A percentile compares a stretch with the other conserved stretches of the same genome.
Conservation (phyloP, 1,284 basidiomycete genomes). For the Microbotryum lychnidis-dioicae region DNA sequence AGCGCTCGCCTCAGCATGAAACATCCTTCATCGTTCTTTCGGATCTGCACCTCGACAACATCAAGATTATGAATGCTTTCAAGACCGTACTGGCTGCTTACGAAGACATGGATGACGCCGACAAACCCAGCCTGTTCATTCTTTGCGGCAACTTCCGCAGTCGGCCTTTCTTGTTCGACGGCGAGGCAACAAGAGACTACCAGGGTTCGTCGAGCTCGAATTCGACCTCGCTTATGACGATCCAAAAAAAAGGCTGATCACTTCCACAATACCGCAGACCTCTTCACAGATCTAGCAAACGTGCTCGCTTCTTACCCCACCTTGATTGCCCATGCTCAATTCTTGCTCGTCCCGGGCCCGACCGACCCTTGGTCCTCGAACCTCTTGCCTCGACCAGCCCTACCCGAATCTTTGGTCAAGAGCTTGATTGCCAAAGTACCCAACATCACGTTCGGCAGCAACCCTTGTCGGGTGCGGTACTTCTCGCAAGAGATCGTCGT, state of each 20-base stretch:
- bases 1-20: conserved; percentile 35
- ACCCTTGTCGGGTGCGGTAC: conserved; percentile 91
- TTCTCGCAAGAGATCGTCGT: conserved; percentile 94
- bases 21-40: conserved; percentile 87
- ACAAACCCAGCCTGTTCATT: conserved; percentile 54
- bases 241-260: background rate
- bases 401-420: conserved; percentile 64
- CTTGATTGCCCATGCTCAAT: conserved; percentile 70
- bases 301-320: conserved; percentile 70
- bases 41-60: conserved; percentile 89
- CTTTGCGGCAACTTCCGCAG: conserved; percentile 93
- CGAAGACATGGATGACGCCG: conserved; percentile 58
- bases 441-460: conserved; percentile 71
- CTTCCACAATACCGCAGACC: conserved; percentile 7
- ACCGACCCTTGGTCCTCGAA: conserved; percentile 58
- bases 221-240: background rate
- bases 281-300: conserved; percentile 63
- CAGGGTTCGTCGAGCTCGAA: conserved; percentile 53
- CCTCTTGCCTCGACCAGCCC: conserved; percentile 70
- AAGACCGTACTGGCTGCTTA: conserved; percentile 84
- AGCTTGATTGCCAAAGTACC: conserved; percentile 64
- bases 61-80: conserved; percentile 69
- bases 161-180: conserved; percentile 40
- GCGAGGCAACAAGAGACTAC: conserved; percentile 47
- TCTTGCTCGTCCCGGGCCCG: conserved; percentile 90